Conservation (phyloP, 1,139 yeast species). For the Zygosaccharomyces pseudobailii region DNA sequence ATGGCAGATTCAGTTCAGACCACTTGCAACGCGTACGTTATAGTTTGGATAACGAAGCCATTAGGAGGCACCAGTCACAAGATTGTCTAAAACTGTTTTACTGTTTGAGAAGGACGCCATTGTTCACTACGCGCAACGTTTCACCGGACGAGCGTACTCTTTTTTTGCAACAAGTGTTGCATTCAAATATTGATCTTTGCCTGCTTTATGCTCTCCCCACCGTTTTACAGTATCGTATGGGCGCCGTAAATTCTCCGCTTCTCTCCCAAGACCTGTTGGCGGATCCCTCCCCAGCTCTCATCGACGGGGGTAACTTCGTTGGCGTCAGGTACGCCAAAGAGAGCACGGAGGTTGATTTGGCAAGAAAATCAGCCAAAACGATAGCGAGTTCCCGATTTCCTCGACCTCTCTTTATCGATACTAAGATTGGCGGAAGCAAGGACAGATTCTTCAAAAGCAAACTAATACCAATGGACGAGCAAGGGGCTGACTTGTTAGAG, state of each 20-base stretch:
- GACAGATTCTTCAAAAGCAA: constrained; percentile 17
- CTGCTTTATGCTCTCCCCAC: constrained; percentile 10
- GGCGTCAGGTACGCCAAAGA: constrained; percentile 12
- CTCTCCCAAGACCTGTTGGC: constrained; percentile 6
- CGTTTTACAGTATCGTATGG: constrained; percentile 4
- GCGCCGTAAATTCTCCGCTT: background rate
- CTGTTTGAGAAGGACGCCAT: constrained; percentile 14
- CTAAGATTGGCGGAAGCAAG: constrained; percentile 13
- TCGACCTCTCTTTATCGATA: constrained; percentile 11
- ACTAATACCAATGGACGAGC: constrained; percentile 9
- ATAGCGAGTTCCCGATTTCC: constrained; percentile 5
- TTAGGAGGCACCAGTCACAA: constrained; percentile 1
- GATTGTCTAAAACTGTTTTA: constrained; percentile 11
- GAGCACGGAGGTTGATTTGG: background rate
- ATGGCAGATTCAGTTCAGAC: constrained; percentile 2
- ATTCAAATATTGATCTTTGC: constrained; percentile 2
- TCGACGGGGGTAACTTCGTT: constrained; percentile 17
- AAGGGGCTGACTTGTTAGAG: constrained; percentile 3
- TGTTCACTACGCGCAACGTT: constrained; percentile 13
- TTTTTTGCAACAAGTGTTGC: constrained; percentile 8
- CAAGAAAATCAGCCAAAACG: constrained; percentile 2
- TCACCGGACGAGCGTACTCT: constrained; percentile 20
- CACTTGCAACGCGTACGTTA: constrained; percentile 6
- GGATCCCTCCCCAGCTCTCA: constrained; percentile 7
- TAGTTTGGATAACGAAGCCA: constrained; percentile 10